Evolutionary conservation across 108 stramenopile genomes (phyloP), one percentile per base, ranked within the genome.

Genomic region (Cylindrotheca fusiformis): DNA sequence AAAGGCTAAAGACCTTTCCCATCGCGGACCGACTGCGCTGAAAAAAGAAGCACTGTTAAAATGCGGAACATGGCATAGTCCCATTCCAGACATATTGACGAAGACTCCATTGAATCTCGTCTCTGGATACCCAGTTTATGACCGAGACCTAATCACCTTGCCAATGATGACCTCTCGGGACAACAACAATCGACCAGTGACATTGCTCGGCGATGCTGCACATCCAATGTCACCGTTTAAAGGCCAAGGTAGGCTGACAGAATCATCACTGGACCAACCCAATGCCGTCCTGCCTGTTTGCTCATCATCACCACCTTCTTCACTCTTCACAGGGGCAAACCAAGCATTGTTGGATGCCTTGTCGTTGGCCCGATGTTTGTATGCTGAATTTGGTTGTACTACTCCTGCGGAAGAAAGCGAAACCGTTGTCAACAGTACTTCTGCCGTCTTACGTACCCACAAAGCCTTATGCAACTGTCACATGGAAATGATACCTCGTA

Each of bases 211-310:
- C 1, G 91, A 93, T 74, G 91, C 91, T 14, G 82, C 80, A 18
- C 91, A 92, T 70, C 91, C 91, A 26, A 93, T 93, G 91, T 72
- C 69, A 44, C 91, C 91, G 12, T 93, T 93, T 58, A 93, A 93
- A 69, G 91, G 91, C 17, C 91, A 93, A 74, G 91, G 91, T 28
- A n/a, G n/a, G n/a, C n/a, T n/a, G n/a, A n/a, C n/a, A n/a, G n/a
- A n/a, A n/a, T n/a, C n/a, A n/a, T n/a, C n/a, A n/a, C n/a, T n/a
- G n/a, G n/a, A n/a, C n/a, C n/a, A n/a, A n/a, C n/a, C n/a, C n/a
- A n/a, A n/a, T n/a, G n/a, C n/a, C n/a, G n/a, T n/a, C n/a, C n/a
- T n/a, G n/a, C n/a, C n/a, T n/a, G n/a, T n/a, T n/a, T n/a, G n/a
- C n/a, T n/a, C n/a, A n/a, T n/a, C n/a, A n/a, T n/a, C n/a, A n/a